Percentiles rank a stretch among this genome's conserved stretches.
These are phyloP conservation scores for Calocybe gangraenosa DNA, from an alignment of 768 basidiomycete genomes.

Conservation along the genomic window DNA sequence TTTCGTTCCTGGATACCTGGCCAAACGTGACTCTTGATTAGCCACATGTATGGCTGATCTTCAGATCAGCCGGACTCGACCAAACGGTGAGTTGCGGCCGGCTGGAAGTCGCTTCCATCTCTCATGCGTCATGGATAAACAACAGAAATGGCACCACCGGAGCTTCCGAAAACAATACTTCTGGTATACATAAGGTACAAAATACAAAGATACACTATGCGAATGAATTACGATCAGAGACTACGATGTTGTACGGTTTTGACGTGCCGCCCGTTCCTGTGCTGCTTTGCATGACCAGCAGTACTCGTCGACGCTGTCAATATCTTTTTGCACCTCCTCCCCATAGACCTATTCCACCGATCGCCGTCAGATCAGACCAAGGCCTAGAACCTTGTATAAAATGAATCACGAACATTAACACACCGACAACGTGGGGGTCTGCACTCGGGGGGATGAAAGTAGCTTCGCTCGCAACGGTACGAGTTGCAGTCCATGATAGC, in stretches of 20 bases:
- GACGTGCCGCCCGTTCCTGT: conserved; percentile 30
- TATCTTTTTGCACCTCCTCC: conserved; percentile 60
- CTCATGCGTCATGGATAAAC: conserved; percentile 16
- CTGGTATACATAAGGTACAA: conserved; percentile 14
- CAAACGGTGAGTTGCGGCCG: conserved; percentile 7
- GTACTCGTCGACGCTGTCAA: conserved; percentile 68
- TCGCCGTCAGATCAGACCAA: background rate
- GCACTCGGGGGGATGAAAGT: conserved; percentile 55
- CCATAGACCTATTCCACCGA: conserved; percentile 53
- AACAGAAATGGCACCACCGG: conserved; percentile 10
- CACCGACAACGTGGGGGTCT: conserved; percentile 53
- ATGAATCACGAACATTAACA: conserved; percentile 42
- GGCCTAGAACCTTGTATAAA: background rate
- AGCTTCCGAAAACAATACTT: conserved; percentile 5
- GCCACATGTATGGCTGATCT: conserved; percentile 3
- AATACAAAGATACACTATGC: background rate
- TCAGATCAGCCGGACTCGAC: conserved; percentile 9
- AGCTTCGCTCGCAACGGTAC: conserved; percentile 57
- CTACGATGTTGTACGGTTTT: conserved; percentile 8
- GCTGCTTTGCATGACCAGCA: conserved; percentile 70
- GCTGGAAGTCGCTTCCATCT: conserved; percentile 3
- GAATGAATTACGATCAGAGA: background rate
- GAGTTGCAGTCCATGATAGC: conserved; percentile 77
- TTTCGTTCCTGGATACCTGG: background rate
- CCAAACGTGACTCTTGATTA: conserved; percentile 10